Conservation (phyloP, 2,329 filamentous ascomycete species). For the Pseudocercospora macadamiae region DNA sequence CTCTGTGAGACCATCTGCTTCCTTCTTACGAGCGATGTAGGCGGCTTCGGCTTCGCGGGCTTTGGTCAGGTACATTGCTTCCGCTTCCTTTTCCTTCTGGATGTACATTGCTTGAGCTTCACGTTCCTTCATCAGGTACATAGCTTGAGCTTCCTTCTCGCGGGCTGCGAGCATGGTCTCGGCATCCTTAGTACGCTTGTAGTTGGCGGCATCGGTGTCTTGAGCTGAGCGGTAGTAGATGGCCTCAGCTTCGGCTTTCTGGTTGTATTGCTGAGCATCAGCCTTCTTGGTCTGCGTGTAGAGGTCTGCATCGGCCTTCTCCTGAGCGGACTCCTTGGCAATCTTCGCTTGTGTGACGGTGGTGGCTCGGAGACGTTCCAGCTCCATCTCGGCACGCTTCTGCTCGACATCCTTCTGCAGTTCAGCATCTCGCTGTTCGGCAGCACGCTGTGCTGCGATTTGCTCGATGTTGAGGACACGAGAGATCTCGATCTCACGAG, state of each 20-base stretch:
- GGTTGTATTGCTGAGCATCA: conserved; percentile 58
- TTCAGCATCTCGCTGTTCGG: conserved; percentile 77
- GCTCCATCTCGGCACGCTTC: conserved; percentile 76
- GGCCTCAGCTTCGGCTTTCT: conserved; percentile 63
- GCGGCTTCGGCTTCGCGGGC: conserved; percentile 62
- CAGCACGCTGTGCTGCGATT: conserved; percentile 71
- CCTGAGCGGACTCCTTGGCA: conserved; percentile 44
- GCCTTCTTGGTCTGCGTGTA: conserved; percentile 57
- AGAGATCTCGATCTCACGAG: conserved; percentile 71
- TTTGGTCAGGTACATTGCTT: conserved; percentile 37
- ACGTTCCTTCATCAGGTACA: conserved; percentile 45
- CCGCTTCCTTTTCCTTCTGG: conserved; percentile 32
- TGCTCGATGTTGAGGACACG: conserved; percentile 75
- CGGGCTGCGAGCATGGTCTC: conserved; percentile 31
- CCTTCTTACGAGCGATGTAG: conserved; percentile 65
- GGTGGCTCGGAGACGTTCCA: conserved; percentile 75
- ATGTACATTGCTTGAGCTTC: conserved; percentile 40
- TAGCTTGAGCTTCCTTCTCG: conserved; percentile 39
- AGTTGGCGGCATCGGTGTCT: conserved; percentile 48
- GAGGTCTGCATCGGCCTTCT: conserved; percentile 58
- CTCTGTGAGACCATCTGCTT: conserved; percentile 63
- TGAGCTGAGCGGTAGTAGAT: conserved; percentile 45
- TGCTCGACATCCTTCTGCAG: conserved; percentile 76
- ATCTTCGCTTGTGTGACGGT: conserved; percentile 80
- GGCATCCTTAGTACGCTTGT: conserved; percentile 36